A percentile compares a stretch with the other conserved stretches of the same genome.
These are phyloP conservation scores for Nakaseomyces nivariensis DNA, from an alignment of 1,139 yeast genomes.

Conservation along the genomic window DNA sequence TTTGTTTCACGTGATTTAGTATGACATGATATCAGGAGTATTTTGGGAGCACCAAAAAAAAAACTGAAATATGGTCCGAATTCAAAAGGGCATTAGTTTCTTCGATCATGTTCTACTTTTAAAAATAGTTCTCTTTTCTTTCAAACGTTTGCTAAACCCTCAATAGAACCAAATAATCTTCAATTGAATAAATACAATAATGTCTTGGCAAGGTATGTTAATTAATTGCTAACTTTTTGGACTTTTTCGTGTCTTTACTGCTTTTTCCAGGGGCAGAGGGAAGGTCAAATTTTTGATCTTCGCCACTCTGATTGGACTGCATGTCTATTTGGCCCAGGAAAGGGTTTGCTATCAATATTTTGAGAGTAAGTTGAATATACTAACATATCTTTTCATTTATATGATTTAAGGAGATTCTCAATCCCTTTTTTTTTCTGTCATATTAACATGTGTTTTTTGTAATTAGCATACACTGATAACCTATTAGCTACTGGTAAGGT, in stretches of 20 bases:
- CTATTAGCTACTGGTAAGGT: slow-evolving; percentile 75
- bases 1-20: too few relatives aligned
- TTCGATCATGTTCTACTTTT: too few relatives aligned
- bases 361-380: too few relatives aligned
- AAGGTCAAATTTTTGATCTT: too few relatives aligned
- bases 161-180: background rate
- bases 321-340: background rate
- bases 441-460: background rate
- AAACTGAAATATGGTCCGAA: too few relatives aligned
- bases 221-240: background rate
- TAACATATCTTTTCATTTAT: background rate
- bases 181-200: slow-evolving; percentile 6
- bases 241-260: background rate
- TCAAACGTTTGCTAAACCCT: too few relatives aligned
- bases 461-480: slow-evolving; percentile 80
- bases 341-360: background rate
- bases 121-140: too few relatives aligned
- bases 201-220: slow-evolving; percentile 38
- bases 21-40: too few relatives aligned
- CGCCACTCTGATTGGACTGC: too few relatives aligned
- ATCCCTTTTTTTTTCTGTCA: background rate
- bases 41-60: too few relatives aligned
- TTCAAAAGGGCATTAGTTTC: too few relatives aligned
- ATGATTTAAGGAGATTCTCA: too few relatives aligned
- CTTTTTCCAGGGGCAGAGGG: background rate